Evolutionary conservation across 2,329 filamentous ascomycete species (phyloP), one percentile per base, ranked within the genome.

Genomic region (Beauveria varroae): DNA sequence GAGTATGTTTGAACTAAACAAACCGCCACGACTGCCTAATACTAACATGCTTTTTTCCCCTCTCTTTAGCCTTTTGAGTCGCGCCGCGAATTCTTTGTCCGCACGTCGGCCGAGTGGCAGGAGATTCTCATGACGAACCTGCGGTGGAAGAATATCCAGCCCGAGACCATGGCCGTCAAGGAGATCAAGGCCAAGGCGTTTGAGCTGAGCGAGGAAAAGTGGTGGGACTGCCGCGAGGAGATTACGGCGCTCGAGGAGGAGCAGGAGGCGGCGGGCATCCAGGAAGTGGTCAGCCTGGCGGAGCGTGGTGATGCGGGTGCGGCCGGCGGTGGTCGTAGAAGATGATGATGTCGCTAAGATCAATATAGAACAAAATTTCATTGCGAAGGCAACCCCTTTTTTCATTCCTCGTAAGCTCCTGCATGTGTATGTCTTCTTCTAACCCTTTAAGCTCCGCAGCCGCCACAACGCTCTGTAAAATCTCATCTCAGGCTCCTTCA

Each of bases 211-310:
- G 95, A 99, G 75, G 90, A 93, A 76, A 96, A 96, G 74, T 99
- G 95, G 95, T 99, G 95, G 95, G 95, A 97, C 79, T 92, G 89
- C 71, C 84, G 95, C 68, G 95, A 99, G 77, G 93, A 98, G 76
- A 90, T 99, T 66, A 89, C 87, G 59, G 89, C 86, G 7, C 75
- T 98, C 70, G 95, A 99, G 75, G 93, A 97, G 75, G 93, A 97
- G 77, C 92, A 98, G 78, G 93, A 97, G 75, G 93, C 90, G 54
- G 91, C 92, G 40, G 93, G 95, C 10, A 97, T 98, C 73, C 90
- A 92, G 18, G 95, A 98, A 77, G 91, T 98, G 49, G 90, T 98
- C 60, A 95, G 88, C 70, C 78, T 98, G 70, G 86, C 88, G 55
- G 91, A 96, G 67, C 86, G 86, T 65, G 84, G 80, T 47, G 85